Conservation (phyloP, 805 yeast species). For the Wickerhamiella occidentalis region DNA sequence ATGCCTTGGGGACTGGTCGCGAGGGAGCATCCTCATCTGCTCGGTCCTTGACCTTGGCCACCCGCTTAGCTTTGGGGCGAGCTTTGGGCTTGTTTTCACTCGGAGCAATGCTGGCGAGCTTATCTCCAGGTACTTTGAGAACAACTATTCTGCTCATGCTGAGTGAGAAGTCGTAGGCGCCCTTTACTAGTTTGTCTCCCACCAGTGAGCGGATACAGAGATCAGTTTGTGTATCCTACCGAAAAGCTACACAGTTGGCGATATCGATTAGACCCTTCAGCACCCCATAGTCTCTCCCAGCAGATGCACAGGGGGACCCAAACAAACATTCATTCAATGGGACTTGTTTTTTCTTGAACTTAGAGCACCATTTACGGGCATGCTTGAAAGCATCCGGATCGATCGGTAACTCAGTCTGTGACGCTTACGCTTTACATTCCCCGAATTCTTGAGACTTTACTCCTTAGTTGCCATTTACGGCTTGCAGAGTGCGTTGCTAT, state of each 20-base stretch:
- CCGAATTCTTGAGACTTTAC: not conserved
- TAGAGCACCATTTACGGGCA: no score
- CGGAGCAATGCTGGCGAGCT: not conserved
- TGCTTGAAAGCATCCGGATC: no score
- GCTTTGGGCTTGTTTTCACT: slow-evolving; percentile 5
- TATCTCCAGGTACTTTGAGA: slow-evolving; percentile 5
- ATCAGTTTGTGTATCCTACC: no score
- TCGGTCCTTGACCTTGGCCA: not conserved
- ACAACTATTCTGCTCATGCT: slow-evolving; percentile 10
- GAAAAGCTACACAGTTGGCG: no score
- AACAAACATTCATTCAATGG: no score
- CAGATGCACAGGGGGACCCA: no score
- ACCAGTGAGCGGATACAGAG: not conserved
- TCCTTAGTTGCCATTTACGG: not conserved
- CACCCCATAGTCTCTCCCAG: no score
- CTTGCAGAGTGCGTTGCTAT: not conserved
- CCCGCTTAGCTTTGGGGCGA: not conserved
- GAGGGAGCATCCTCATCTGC: slow-evolving; percentile 2
- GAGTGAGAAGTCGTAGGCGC: not conserved
- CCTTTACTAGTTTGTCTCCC: not conserved
- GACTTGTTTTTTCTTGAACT: no score
- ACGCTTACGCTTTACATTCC: not conserved
- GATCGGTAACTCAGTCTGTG: no score
- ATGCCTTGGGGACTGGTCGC: slow-evolving; percentile 20
- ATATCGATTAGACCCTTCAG: no score